Evolutionary conservation across 192 early-diverging fungal species (phyloP).

Genomic region (Funneliformis mosseae): DNA sequence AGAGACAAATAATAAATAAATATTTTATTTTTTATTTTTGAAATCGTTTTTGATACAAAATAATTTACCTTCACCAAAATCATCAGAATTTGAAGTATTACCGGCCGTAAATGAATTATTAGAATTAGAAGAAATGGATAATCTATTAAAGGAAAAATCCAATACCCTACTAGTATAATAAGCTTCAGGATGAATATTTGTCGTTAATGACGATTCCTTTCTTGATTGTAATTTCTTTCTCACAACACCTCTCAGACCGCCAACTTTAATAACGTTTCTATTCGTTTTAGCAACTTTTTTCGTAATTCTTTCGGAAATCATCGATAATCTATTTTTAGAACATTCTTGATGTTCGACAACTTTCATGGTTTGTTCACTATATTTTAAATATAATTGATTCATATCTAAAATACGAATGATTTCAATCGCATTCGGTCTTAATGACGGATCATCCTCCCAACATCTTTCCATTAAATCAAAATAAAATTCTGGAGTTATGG

Average conservation of each 20-base stretch:
- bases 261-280: background rate
- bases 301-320: background rate
- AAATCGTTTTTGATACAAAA: background rate
- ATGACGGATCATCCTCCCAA: constrained; percentile 41
- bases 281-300: background rate
- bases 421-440: constrained; percentile 10
- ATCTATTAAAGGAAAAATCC: background rate
- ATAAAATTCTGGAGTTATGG: constrained; percentile 39
- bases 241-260: background rate
- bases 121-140: background rate
- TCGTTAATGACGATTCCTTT: background rate
- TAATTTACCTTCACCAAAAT: background rate
- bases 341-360: background rate
- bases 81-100: background rate
- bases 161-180: background rate
- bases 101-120: background rate
- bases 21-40: background rate
- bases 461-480: constrained; percentile 43
- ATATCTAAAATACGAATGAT: background rate
- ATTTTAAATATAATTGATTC: background rate
- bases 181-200: background rate
- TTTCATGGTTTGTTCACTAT: background rate
- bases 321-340: background rate
- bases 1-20: background rate
- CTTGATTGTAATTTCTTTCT: background rate